Evolutionary conservation across 129 eudicot species (phyloP).

Genomic region (Scalesia atractyloides): DNA sequence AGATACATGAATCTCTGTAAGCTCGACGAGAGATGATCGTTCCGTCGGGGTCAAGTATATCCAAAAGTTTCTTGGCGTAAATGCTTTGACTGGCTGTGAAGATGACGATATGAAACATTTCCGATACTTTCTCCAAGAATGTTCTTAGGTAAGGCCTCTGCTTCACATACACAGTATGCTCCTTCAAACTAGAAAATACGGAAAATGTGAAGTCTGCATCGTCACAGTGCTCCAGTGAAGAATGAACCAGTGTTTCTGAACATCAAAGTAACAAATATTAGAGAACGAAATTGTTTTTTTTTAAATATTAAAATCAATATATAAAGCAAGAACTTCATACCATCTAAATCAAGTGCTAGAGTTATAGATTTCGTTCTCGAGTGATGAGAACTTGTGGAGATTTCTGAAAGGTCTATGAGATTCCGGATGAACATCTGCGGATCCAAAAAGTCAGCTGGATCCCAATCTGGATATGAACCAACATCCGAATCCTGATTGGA

Average conservation of each 20-base stretch:
- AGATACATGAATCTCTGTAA: constrained; percentile 89
- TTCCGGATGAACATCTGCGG: constrained; percentile 75
- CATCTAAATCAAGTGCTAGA: constrained; percentile 92
- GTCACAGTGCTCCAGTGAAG: constrained; percentile 80
- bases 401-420: constrained; percentile 61
- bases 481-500: constrained; percentile 60
- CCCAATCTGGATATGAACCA: constrained; percentile 52
- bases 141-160: constrained; percentile 78
- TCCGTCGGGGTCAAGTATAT: constrained; percentile 87
- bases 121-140: constrained; percentile 82
- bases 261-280: neutral
- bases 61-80: constrained; percentile 87
- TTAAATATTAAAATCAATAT: neutral
- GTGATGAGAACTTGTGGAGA: constrained; percentile 40
- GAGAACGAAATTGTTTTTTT: neutral
- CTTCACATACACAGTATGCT: constrained; percentile 81
- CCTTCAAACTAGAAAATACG: constrained; percentile 68
- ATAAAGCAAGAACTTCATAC: constrained; percentile 35
- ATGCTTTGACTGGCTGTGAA: constrained; percentile 98
- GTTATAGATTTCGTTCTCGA: constrained; percentile 63
- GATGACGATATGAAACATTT: constrained; percentile 78
- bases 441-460: constrained; percentile 71
- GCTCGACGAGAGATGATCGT: constrained; percentile 79
- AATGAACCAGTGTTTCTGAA: constrained; percentile 93
- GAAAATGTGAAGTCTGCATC: constrained; percentile 85